phyloP scores from a whole-genome alignment of 192 early-diverging fungal species.

The Podochytrium sp. region DNA sequence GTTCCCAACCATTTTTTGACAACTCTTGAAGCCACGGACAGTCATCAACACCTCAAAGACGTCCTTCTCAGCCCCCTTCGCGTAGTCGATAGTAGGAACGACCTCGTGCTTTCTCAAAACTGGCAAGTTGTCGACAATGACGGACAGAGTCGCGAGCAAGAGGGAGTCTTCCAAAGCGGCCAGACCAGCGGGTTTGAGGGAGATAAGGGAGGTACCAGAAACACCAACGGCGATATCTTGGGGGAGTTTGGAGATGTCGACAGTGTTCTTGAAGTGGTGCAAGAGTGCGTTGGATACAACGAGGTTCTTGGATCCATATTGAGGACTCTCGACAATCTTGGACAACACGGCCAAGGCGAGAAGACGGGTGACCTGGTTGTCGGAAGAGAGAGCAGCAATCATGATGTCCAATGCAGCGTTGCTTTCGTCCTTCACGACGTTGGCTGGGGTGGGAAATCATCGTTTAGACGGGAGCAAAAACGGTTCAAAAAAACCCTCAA shows the following conservation, averaged over 20 bases:
- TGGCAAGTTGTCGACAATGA: background rate
- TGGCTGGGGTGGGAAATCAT: background rate
- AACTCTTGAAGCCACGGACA: background rate
- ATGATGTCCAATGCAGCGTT: background rate
- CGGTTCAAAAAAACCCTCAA: background rate
- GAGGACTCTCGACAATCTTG: conserved; percentile 9
- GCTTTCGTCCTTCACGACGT: conserved; percentile 2
- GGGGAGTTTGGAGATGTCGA: background rate
- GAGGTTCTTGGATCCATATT: background rate
- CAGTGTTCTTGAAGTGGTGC: background rate
- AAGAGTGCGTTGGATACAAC: background rate
- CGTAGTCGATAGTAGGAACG: background rate
- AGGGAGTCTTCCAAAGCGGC: background rate
- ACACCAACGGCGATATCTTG: background rate
- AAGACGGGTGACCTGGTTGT: background rate
- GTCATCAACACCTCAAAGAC: conserved; percentile 11
- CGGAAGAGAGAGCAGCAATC: background rate
- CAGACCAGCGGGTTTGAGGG: background rate
- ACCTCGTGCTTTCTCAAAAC: background rate
- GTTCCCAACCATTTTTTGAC: background rate
- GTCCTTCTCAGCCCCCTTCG: conserved; percentile 1
- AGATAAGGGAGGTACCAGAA: background rate
- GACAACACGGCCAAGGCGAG: background rate
- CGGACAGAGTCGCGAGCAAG: background rate
- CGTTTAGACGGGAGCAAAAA: background rate